Evolutionary conservation across 2,329 filamentous ascomycete genomes (phyloP), one percentile per base, ranked within the genome.

Genomic region (Cadophora sp.): DNA sequence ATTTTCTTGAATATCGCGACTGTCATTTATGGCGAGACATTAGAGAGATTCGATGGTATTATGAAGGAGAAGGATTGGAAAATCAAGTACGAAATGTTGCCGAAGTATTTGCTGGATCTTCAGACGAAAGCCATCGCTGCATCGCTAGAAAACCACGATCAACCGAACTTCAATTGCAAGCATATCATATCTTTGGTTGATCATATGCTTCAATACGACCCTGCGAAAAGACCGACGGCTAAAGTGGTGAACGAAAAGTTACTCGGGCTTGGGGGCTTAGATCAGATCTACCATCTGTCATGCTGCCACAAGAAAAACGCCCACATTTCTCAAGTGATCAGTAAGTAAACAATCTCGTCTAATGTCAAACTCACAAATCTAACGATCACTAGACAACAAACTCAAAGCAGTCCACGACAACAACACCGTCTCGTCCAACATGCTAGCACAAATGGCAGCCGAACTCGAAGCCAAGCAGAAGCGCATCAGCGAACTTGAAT

Each of bases 151-250:
- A 67, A 67, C 27, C 63, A 69, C 14, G 70, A 75, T 31, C 59
- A 55, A 12, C 68, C 67, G 9, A 69, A 9, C 31, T 72, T 69
- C 37, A 69, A 72, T 37, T 66, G 81, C 0, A 80, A 80, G 40
- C 81, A 83, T 58, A 70, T 82, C 11, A 71, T 83, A 12, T 75
- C 75, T 16, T 72, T 85, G 60, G 83, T 86, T 1, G 81, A 84
- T 51, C 79, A 80, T 27, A 88, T 88, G 86, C 78, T 88, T 34
- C 80, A 84, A 14, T 79, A 79, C 29, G 79, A 83, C 48, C 83
- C 86, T 0, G 79, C 79, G 37, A 82, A 85, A 62, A 80, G 86
- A 29, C 86, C 85, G 3, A 79, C 82, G 0, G 84, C 84, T 2
- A 75, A 78, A 12, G 83, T 86, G 72, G 84, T 87, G 8, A 84